A percentile compares a stretch with the other conserved stretches of the same genome.
Evolutionary conservation across 768 basidiomycete species (phyloP).

Genomic region (Holtermannia corniformis): DNA sequence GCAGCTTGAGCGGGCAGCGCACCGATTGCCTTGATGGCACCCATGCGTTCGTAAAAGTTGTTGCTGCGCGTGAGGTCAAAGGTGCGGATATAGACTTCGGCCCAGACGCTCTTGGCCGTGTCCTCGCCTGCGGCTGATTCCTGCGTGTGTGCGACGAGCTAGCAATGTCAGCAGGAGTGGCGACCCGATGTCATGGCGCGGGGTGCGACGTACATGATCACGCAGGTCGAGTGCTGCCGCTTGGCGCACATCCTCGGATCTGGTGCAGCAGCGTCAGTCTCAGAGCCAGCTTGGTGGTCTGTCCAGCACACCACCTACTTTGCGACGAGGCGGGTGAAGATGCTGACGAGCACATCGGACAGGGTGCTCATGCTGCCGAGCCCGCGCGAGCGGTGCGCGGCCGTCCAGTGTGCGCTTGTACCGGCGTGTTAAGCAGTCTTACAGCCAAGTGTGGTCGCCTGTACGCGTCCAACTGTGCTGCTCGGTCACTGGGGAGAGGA

Average conservation of each 20-base stretch:
- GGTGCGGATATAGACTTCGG: slow-evolving; percentile 28
- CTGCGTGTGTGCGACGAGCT: slow-evolving; percentile 9
- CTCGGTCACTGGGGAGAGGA: no score
- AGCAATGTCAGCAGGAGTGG: neutral
- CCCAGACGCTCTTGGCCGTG: slow-evolving; percentile 28
- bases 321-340: slow-evolving; percentile 24
- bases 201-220: slow-evolving; percentile 12
- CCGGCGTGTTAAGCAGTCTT: no score
- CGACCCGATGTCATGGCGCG: neutral
- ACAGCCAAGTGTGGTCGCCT: no score
- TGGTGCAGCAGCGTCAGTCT: slow-evolving; percentile 39
- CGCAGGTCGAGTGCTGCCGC: slow-evolving; percentile 50
- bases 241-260: slow-evolving; percentile 55
- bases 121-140: slow-evolving; percentile 28
- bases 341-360: slow-evolving; percentile 32
- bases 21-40: slow-evolving; percentile 29
- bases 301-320: no score
- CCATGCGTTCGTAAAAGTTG: slow-evolving; percentile 27
- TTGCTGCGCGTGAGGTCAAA: slow-evolving; percentile 34
- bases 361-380: slow-evolving; percentile 25
- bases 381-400: no score
- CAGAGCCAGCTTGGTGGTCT: no score
- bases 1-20: neutral
- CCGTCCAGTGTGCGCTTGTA: no score
- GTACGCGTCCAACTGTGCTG: no score